Conservation (phyloP, 1,284 basidiomycete species). For the Cystobasidium sp. region DNA sequence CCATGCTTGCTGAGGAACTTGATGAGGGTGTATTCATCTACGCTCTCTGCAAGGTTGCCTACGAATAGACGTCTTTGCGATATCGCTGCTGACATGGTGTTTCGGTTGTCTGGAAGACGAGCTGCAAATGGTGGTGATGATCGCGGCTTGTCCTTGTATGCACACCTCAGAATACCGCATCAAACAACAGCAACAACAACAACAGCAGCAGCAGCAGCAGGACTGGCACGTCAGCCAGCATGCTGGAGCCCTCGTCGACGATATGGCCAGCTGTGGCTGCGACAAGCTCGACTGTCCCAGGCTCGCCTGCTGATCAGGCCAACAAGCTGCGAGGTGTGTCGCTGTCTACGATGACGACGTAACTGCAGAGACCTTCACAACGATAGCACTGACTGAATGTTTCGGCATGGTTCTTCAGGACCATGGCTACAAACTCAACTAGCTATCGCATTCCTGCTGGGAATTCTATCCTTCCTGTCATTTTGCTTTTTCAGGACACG, state of each 20-base stretch:
- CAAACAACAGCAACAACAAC: background rate
- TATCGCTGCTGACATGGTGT: constrained; percentile 4
- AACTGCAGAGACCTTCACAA: background rate
- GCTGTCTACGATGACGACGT: background rate
- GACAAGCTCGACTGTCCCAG: constrained; percentile 28
- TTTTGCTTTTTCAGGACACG: constrained; percentile 85
- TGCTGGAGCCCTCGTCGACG: constrained; percentile 20
- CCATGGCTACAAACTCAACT: constrained; percentile 94
- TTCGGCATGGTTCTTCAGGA: constrained; percentile 59
- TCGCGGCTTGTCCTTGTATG: background rate
- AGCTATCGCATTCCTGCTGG: constrained; percentile 75
- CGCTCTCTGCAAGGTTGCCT: constrained; percentile 82
- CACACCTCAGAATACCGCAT: background rate
- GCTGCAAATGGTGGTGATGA: background rate
- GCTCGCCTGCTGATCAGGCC: constrained; percentile 43
- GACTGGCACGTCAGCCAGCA: background rate
- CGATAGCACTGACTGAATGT: background rate
- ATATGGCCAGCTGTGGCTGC: constrained; percentile 26
- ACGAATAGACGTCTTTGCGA: constrained; percentile 70
- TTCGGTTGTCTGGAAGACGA: background rate
- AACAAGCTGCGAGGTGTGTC: constrained; percentile 42
- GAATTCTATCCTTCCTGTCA: constrained; percentile 75
- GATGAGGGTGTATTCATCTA: constrained; percentile 89
- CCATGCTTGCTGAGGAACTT: constrained; percentile 90
- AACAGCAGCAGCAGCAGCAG: background rate